Conservation (phyloP, 192 early-diverging fungal species). For the Haplosporangium gracile region DNA sequence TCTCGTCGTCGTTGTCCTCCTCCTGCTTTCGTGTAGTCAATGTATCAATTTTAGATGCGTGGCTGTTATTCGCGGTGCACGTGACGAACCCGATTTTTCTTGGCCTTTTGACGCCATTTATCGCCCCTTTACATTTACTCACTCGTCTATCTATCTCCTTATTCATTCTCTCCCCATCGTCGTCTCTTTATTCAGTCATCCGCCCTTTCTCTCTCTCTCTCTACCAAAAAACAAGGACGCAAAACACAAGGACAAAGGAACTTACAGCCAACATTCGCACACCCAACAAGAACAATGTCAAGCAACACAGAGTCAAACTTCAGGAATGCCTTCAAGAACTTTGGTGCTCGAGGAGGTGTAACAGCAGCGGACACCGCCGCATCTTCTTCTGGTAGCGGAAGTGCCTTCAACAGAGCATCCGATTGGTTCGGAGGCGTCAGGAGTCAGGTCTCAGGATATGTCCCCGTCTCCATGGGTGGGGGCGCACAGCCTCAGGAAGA, state of each 20-base stretch:
- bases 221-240: no score
- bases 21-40: no score
- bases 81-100: neutral
- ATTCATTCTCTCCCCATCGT: no score
- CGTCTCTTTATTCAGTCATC: no score
- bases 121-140: neutral
- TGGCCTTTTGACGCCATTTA: neutral
- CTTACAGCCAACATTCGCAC: neutral
- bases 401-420: conserved; percentile 30
- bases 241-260: neutral
- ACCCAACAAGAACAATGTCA: conserved; percentile 39
- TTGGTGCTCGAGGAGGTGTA: conserved; percentile 50
- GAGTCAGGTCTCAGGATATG: conserved; percentile 46
- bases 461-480: conserved; percentile 46
- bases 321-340: conserved; percentile 62
- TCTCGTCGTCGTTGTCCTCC: no score
- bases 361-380: conserved; percentile 14
- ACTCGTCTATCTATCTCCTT: neutral
- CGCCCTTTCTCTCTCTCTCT: neutral
- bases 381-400: conserved; percentile 1
- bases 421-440: conserved; percentile 50
- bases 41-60: no score
- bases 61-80: neutral
- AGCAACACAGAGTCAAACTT: conserved; percentile 61
- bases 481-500: conserved; percentile 46